Conservation (phyloP, 768 basidiomycete species). For the Pleurotus djamor region DNA sequence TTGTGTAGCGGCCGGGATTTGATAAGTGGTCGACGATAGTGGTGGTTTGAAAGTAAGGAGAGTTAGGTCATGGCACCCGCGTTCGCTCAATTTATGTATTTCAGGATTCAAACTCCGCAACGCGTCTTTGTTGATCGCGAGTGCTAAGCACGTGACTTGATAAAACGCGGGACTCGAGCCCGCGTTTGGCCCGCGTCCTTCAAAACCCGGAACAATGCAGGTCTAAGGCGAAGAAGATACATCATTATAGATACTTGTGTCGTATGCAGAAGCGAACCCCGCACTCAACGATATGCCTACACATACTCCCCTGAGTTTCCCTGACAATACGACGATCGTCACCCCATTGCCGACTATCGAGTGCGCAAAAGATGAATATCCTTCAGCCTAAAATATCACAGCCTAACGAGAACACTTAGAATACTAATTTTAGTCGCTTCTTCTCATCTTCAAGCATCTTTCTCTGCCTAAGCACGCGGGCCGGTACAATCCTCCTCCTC, state of each 20-base stretch:
- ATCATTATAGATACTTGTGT: too few species aligned
- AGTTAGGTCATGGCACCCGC: constrained; percentile 17
- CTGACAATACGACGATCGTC: too few species aligned
- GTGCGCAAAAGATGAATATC: too few species aligned
- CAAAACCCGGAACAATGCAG: too few species aligned
- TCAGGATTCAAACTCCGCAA: not conserved
- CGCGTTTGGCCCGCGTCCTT: not conserved
- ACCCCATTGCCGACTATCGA: too few species aligned
- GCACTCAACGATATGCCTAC: too few species aligned
- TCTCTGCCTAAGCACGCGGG: constrained; percentile 37
- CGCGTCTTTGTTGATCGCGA: constrained; percentile 4
- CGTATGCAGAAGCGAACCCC: too few species aligned
- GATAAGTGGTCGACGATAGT: constrained; percentile 14
- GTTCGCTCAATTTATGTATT: constrained; percentile 8
- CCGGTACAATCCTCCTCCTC: constrained; percentile 45
- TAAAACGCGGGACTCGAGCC: not conserved
- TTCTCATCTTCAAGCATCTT: constrained; percentile 51
- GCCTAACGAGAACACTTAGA: not conserved
- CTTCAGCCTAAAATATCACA: too few species aligned
- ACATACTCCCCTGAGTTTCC: too few species aligned
- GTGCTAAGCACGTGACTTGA: not conserved
- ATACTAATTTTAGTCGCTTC: constrained; percentile 26
- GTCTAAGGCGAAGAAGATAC: too few species aligned
- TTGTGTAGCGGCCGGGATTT: not conserved
- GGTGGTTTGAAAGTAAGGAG: constrained; percentile 21